Evolutionary conservation across 805 yeast genomes (phyloP).

Genomic region (Yamadazyma sp.): DNA sequence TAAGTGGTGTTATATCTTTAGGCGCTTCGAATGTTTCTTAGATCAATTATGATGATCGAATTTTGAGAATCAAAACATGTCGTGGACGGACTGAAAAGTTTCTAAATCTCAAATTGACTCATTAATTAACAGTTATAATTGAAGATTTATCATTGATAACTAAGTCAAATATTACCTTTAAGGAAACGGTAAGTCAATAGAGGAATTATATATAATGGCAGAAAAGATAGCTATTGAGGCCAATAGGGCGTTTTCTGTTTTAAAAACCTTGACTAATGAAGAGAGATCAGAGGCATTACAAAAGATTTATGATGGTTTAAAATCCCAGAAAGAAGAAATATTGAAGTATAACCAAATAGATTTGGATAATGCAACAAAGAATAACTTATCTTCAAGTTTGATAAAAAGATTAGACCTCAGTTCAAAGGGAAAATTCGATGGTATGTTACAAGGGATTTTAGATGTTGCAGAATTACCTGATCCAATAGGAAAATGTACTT

Average conservation of each 20-base stretch:
- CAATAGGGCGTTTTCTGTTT: slow-evolving; percentile 73
- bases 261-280: slow-evolving; percentile 73
- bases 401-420: slow-evolving; percentile 82
- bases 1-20: too few relatives aligned
- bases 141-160: too few relatives aligned
- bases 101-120: too few relatives aligned
- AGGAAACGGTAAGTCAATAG: too few relatives aligned
- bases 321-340: slow-evolving; percentile 56
- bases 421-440: slow-evolving; percentile 79
- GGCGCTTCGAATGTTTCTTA: too few relatives aligned
- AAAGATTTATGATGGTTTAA: slow-evolving; percentile 68
- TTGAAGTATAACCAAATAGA: slow-evolving; percentile 73
- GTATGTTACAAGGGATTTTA: slow-evolving; percentile 90
- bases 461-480: slow-evolving; percentile 89
- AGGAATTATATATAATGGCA: slow-evolving; percentile 9
- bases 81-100: too few relatives aligned
- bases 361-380: slow-evolving; percentile 62
- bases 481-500: slow-evolving; percentile 86
- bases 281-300: slow-evolving; percentile 71
- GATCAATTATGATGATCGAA: too few relatives aligned
- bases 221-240: slow-evolving; percentile 60
- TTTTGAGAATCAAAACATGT: too few relatives aligned
- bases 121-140: too few relatives aligned
- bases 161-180: too few relatives aligned
- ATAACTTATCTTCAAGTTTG: slow-evolving; percentile 64